phyloP scores from a whole-genome alignment of 495 filamentous ascomycete species.

The Glutinoglossum americanum region DNA sequence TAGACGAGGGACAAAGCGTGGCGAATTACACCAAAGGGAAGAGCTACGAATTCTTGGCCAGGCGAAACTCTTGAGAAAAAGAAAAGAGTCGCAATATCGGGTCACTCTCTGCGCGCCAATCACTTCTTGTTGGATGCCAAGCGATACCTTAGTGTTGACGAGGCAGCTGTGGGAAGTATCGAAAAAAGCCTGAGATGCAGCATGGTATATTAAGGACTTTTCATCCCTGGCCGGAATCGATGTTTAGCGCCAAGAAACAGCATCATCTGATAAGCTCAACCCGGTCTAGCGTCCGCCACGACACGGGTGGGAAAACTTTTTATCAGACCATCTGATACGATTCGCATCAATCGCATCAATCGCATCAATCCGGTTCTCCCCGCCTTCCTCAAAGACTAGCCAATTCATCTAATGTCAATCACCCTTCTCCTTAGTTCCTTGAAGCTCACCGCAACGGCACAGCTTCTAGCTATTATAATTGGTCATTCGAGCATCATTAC shows the following conservation, averaged over 20 bases:
- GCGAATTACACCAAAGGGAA: too few species aligned
- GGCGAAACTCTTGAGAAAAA: too few species aligned
- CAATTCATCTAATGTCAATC: background rate
- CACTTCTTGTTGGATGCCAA: too few species aligned
- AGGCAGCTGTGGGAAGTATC: too few species aligned
- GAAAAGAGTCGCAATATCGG: too few species aligned
- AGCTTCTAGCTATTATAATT: background rate
- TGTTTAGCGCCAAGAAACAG: too few species aligned
- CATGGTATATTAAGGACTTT: too few species aligned
- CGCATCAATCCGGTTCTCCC: background rate
- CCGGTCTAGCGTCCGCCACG: background rate
- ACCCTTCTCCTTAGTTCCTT: background rate
- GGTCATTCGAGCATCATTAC: background rate
- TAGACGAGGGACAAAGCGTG: too few species aligned
- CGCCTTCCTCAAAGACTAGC: background rate
- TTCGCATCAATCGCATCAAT: background rate
- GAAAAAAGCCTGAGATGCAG: background rate
- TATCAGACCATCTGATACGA: constrained; percentile 4
- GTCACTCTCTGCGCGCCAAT: too few species aligned
- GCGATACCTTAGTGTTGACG: too few species aligned
- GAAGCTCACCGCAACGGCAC: background rate
- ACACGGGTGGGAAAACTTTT: background rate
- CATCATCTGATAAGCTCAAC: constrained; percentile 3
- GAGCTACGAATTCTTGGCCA: too few species aligned
- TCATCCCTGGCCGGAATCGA: too few species aligned